Evolutionary conservation across 2,329 filamentous ascomycete species (phyloP), one percentile per base, ranked within the genome.

Genomic region (Thermothelomyces thermophilus): DNA sequence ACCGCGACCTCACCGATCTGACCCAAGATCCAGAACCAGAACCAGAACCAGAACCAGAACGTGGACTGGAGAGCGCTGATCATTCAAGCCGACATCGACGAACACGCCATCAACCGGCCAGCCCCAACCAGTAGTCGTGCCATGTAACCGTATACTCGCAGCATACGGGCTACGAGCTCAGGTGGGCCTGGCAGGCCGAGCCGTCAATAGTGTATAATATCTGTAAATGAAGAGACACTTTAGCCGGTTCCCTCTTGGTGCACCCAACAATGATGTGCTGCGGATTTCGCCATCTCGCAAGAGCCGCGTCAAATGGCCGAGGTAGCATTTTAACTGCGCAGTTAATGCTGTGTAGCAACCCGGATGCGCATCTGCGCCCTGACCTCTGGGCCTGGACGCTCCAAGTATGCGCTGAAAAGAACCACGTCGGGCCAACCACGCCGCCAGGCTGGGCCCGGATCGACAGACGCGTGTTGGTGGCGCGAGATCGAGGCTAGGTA

Each of bases 201-300:
- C 37, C 20, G 35, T 36, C 52, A 60, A 26, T 26, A 9, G 24
- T 26, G 24, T 26, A 26, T 26, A 26, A 60, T 60, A 60, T 60
- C 55, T 57, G 31, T 33, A 59, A 58, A 59, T 58, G 55, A 56
- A 57, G 5, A 10, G 47, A 41, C 37, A 44, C 14, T 60, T 60
- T 60, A 60, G 58, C 58, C 58, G 58, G 51, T 34, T 39, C 35
- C 35, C 24, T 34, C 28, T 41, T 40, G 17, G n/a, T n/a, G 26
- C 36, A 37, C 22, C 22, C 33, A 35, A 22, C 24, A 26, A 5
- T 9, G 24, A 26, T 5, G 33, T 17, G 36, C 26, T 14, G 45
- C 19, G 40, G 42, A 20, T 30, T 5, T 34, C 30, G 42, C 46
- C 24, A 13, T 44, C 44, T 51, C 50, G 28, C 52, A 42, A 44